These are phyloP conservation scores for Tricholoma saponaceum DNA, from an alignment of 768 basidiomycete genomes.

Conservation along the genomic window DNA sequence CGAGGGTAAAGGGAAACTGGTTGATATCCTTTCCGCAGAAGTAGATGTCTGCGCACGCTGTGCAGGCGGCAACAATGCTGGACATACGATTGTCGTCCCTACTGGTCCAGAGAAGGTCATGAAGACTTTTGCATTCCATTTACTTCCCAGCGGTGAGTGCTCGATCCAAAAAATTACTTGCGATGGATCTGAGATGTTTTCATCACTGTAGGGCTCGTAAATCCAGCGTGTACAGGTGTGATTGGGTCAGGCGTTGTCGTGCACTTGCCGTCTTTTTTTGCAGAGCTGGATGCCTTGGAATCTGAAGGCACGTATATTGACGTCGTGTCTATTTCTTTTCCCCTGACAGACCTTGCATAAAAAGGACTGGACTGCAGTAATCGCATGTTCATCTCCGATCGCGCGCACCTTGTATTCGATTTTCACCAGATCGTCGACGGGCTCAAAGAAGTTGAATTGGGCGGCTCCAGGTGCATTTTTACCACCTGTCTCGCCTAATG, in stretches of 20 bases:
- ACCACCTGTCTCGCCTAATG: neutral
- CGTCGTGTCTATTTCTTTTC: neutral
- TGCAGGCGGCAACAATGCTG: conserved; percentile 98
- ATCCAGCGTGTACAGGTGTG: conserved; percentile 78
- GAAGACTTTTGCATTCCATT: conserved; percentile 92
- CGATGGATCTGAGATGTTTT: neutral
- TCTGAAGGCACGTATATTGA: conserved; percentile 64
- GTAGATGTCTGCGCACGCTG: conserved; percentile 92
- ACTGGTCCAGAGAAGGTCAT: conserved; percentile 61
- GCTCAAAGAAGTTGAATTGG: conserved; percentile 95
- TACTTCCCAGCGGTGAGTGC: conserved; percentile 79
- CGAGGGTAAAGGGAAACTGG: conserved; percentile 94
- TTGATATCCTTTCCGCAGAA: conserved; percentile 90
- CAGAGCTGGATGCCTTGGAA: conserved; percentile 83
- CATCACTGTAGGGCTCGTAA: conserved; percentile 64
- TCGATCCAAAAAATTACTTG: neutral
- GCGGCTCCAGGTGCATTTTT: conserved; percentile 63
- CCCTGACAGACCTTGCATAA: neutral
- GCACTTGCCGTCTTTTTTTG: conserved; percentile 92
- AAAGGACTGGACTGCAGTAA: conserved; percentile 81
- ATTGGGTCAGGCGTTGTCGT: conserved; percentile 97
- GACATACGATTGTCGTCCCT: conserved; percentile 93
- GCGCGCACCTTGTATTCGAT: conserved; percentile 96
- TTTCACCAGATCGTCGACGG: conserved; percentile 99
- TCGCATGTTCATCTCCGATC: conserved; percentile 90